Percentiles rank a stretch among this genome's conserved stretches.
Evolutionary conservation across 305 asterid genomes (phyloP).

Genomic region (Ajuga reptans): DNA sequence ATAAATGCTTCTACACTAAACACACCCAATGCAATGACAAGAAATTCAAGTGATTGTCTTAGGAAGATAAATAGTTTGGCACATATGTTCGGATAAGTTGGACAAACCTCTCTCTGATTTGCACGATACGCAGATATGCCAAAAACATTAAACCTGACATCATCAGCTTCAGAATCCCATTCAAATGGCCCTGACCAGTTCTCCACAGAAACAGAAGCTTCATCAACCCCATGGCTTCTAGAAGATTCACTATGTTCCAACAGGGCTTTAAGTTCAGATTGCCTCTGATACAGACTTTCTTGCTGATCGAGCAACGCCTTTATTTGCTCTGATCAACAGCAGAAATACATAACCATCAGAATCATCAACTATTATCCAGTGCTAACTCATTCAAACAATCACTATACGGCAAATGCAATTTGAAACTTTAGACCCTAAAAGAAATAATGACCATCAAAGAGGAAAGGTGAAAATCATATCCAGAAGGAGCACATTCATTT

Average conservation of each 20-base stretch:
- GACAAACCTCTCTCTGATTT: constrained; percentile 76
- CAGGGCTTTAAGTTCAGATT: constrained; percentile 68
- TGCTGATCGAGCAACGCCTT: constrained; percentile 63
- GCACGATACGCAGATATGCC: constrained; percentile 83
- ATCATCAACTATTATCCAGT: constrained; percentile 7
- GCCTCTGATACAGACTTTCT: constrained; percentile 60
- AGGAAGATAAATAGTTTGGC: not conserved
- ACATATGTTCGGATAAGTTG: not conserved
- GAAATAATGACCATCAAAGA: not conserved
- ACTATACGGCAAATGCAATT: not conserved
- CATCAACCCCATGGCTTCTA: constrained; percentile 40
- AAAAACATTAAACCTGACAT: constrained; percentile 73
- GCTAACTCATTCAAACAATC: constrained; percentile 9
- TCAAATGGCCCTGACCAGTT: constrained; percentile 67
- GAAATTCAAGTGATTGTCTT: not conserved
- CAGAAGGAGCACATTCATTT: not conserved
- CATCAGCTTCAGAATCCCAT: constrained; percentile 82
- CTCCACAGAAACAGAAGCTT: constrained; percentile 48
- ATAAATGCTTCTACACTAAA: not conserved
- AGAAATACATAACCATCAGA: not conserved
- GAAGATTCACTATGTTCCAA: constrained; percentile 56
- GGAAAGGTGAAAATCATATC: not conserved
- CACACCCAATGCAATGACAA: not conserved
- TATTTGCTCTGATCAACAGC: constrained; percentile 56
- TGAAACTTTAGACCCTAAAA: not conserved